Percentiles rank a stretch among this genome's conserved stretches.
Evolutionary conservation across 1,284 basidiomycete species (phyloP).

Genomic region (Erythrobasidium hasegawianum): DNA sequence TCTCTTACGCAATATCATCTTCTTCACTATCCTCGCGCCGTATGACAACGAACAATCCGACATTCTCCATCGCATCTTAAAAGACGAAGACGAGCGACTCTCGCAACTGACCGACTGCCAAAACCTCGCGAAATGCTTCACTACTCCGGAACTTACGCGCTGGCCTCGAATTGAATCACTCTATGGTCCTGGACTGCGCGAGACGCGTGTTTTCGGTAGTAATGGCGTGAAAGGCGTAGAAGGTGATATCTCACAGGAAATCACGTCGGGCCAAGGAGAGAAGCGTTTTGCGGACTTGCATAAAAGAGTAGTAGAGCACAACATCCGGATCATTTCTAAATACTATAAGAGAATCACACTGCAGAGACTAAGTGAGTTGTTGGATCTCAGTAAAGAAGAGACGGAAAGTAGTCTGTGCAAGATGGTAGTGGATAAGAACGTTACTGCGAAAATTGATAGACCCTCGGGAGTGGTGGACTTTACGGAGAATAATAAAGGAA

Average conservation of each 20-base stretch:
- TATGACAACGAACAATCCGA: slow-evolving; percentile 97
- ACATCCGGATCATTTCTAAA: slow-evolving; percentile 86
- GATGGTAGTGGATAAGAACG: slow-evolving; percentile 82
- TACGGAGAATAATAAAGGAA: slow-evolving; percentile 60
- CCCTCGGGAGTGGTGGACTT: slow-evolving; percentile 71
- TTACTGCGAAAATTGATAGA: slow-evolving; percentile 91
- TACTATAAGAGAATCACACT: slow-evolving; percentile 95
- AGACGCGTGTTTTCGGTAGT: slow-evolving; percentile 69
- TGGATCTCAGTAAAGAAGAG: slow-evolving; percentile 75
- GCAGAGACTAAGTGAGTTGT: slow-evolving; percentile 72
- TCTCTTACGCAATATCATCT: slow-evolving; percentile 69
- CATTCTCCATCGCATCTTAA: slow-evolving; percentile 83
- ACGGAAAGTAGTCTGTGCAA: slow-evolving; percentile 85
- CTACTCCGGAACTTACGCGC: slow-evolving; percentile 90
- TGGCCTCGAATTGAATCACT: slow-evolving; percentile 94
- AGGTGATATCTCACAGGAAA: slow-evolving; percentile 43
- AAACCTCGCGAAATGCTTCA: slow-evolving; percentile 93
- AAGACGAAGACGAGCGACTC: slow-evolving; percentile 68
- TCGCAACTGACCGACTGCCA: slow-evolving; percentile 79
- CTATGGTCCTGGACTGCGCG: slow-evolving; percentile 77
- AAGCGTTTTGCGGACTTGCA: slow-evolving; percentile 94
- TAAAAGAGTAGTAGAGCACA: slow-evolving; percentile 92
- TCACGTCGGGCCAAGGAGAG: slow-evolving; percentile 53
- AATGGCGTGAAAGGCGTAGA: slow-evolving; percentile 39
- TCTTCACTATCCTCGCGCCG: slow-evolving; percentile 87